phyloP scores from a whole-genome alignment of 768 basidiomycete species.

The Trametes meyenii region DNA sequence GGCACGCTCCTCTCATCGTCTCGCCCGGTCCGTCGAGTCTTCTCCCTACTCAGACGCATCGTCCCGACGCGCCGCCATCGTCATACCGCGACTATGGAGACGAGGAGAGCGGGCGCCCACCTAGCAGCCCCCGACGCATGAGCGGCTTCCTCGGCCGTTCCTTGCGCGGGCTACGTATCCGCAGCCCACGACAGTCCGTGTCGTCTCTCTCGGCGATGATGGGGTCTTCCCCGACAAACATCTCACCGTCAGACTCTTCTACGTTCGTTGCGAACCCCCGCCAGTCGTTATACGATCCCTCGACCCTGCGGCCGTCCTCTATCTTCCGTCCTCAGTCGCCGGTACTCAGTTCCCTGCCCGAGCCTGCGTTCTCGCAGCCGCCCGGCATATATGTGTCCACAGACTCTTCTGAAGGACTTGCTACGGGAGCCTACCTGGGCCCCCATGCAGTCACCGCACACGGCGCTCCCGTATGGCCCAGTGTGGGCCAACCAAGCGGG shows the following conservation, averaged over 20 bases:
- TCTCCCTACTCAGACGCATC: conserved; percentile 24
- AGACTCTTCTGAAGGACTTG: not conserved
- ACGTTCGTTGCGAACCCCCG: conserved; percentile 5
- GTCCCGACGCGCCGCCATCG: conserved; percentile 12
- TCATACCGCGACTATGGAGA: conserved; percentile 17
- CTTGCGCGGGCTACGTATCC: conserved; percentile 16
- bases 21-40: conserved; percentile 23
- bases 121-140: conserved; percentile 3
- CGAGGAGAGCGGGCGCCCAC: conserved; percentile 14
- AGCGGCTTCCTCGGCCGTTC: conserved; percentile 17
- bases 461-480: conserved; percentile 23
- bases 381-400: not conserved
- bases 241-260: conserved; percentile 4
- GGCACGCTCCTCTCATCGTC: conserved; percentile 8
- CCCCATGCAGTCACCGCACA: not conserved
- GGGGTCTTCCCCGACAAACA: not conserved
- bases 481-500: conserved; percentile 11
- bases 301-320: conserved; percentile 12
- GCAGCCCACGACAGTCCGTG: conserved; percentile 14
- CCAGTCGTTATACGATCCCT: conserved; percentile 3
- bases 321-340: conserved; percentile 26
- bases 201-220: not conserved
- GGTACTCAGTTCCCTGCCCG: conserved; percentile 15
- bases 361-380: conserved; percentile 1
- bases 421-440: not conserved